Conservation (phyloP, 768 basidiomycete genomes). For the Phaeolepiota aurea region DNA sequence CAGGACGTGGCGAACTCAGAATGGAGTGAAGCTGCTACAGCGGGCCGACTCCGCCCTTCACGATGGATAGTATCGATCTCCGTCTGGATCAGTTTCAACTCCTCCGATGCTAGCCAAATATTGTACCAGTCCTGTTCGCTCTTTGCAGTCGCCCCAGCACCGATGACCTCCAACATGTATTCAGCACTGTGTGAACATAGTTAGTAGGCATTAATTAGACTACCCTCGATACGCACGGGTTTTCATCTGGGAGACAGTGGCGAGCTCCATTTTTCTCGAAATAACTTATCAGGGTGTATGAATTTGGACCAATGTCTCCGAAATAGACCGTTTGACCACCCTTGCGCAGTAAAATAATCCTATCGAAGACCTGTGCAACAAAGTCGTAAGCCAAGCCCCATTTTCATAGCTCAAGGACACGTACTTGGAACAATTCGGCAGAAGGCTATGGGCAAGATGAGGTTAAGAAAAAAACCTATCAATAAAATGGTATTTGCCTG, state of each 20-base stretch:
- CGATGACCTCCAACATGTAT: conserved; percentile 65
- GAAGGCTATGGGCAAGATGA: conserved; percentile 50
- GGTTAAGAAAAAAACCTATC: not conserved
- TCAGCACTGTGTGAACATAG: conserved; percentile 32
- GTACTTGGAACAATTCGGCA: conserved; percentile 62
- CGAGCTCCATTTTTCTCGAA: conserved; percentile 67
- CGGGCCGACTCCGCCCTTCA: conserved; percentile 33
- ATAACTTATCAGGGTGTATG: conserved; percentile 59
- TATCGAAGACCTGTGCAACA: conserved; percentile 48
- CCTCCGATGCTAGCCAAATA: conserved; percentile 47
- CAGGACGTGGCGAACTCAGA: conserved; percentile 47
- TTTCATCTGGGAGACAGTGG: conserved; percentile 54
- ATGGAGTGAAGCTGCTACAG: conserved; percentile 25
- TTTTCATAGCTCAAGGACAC: conserved; percentile 7
- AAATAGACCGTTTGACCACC: conserved; percentile 78
- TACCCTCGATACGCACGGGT: conserved; percentile 50
- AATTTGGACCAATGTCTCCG: conserved; percentile 59
- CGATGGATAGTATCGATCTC: conserved; percentile 40
- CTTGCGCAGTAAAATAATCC: conserved; percentile 64
- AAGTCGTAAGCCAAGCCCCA: not conserved
- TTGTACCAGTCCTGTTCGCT: conserved; percentile 46
- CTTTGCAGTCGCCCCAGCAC: conserved; percentile 58
- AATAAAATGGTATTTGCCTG: not conserved
- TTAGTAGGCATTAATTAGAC: not conserved
- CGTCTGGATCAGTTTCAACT: conserved; percentile 23